Evolutionary conservation across 1,139 yeast species (phyloP).

Genomic region (Maudiozyma humilis): DNA sequence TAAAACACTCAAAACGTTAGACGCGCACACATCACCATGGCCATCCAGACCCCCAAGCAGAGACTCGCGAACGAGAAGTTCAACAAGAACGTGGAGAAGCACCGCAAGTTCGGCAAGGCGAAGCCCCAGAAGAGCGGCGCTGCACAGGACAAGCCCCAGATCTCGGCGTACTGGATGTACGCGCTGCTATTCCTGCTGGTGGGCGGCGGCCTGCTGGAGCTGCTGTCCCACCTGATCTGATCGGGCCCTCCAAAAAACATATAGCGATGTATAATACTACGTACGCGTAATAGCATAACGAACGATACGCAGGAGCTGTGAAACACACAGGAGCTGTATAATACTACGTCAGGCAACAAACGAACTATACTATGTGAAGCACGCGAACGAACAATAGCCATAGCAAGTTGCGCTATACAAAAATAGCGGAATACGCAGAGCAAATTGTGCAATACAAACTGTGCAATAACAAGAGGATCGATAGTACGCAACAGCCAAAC

Average conservation of each 20-base stretch:
- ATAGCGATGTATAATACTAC: not conserved
- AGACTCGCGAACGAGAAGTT: conserved; percentile 76
- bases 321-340: not conserved
- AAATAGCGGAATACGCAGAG: no score
- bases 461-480: no score
- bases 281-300: conserved; percentile 19
- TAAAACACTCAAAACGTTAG: no score
- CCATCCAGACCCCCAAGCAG: conserved; percentile 70
- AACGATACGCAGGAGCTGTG: conserved; percentile 1
- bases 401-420: no score
- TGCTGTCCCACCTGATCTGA: conserved; percentile 46
- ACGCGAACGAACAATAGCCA: no score
- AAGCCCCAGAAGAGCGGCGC: conserved; percentile 40
- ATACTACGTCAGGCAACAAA: no score
- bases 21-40: conserved; percentile 28
- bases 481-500: no score
- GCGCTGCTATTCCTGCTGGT: conserved; percentile 61
- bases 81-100: conserved; percentile 60
- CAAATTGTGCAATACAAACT: no score
- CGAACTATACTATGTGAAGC: no score
- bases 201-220: conserved; percentile 77
- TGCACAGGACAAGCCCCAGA: conserved; percentile 51
- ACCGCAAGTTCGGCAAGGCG: conserved; percentile 58
- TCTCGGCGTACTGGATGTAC: conserved; percentile 36
- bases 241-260: not conserved